Conservation (phyloP, 1,284 basidiomycete species). For the Salmacisia buchloeana region DNA sequence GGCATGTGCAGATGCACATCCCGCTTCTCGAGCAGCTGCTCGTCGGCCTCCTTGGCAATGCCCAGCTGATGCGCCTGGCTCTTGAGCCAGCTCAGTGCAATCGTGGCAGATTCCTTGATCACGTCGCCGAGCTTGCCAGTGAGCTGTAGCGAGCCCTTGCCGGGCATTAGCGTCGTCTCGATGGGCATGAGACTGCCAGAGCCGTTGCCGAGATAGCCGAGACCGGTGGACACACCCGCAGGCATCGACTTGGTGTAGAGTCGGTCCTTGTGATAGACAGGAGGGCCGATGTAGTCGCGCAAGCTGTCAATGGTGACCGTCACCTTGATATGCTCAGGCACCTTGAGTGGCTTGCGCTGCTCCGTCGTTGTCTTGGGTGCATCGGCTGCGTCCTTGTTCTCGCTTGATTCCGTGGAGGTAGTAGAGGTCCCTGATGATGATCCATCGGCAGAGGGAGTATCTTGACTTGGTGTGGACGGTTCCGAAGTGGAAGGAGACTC, state of each 20-base stretch:
- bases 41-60: conserved; percentile 62
- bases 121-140: conserved; percentile 98
- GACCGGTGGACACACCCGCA: conserved; percentile 84
- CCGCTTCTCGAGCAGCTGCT: conserved; percentile 70
- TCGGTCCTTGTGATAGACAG: conserved; percentile 89
- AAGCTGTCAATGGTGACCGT: conserved; percentile 78
- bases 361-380: conserved; percentile 63
- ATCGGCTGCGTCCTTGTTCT: conserved; percentile 10
- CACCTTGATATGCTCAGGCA: conserved; percentile 75
- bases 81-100: conserved; percentile 89
- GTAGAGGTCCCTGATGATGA: conserved; percentile 15
- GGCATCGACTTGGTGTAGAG: conserved; percentile 76
- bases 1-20: conserved; percentile 52
- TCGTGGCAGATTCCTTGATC: conserved; percentile 90
- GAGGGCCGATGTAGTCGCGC: conserved; percentile 93
- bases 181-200: conserved; percentile 95
- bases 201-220: conserved; percentile 93
- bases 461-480: neutral
- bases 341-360: conserved; percentile 70
- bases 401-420: conserved; percentile 24
- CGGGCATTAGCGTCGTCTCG: conserved; percentile 57
- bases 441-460: conserved; percentile 22
- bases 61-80: conserved; percentile 80
- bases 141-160: conserved; percentile 63
- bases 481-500: conserved; percentile 21